Base-by-base conservation (phyloP, 2,329 filamentous ascomycete genomes). In the Cryphonectria naterciae region DNA sequence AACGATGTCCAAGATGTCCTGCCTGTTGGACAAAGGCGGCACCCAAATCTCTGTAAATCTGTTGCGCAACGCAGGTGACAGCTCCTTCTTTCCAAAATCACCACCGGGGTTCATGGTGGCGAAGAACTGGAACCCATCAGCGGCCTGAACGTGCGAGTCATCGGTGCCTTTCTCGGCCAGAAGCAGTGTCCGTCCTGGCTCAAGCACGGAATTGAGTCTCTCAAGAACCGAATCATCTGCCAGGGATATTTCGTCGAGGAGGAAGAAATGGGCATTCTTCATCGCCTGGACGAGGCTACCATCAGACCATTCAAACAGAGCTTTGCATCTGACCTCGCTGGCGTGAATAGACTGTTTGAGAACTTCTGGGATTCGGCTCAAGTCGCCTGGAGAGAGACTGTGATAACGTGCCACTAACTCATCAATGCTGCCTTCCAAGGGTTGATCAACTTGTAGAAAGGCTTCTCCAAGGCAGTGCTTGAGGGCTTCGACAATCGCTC, bases 31-130 rank as follows among this genome's bases (percentile, higher is more conserved):
- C 71, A 98, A 83, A 1, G 95, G 88, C 1, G 96, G 94, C 0
- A 98, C 96, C 96, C 96, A 99, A 11, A 99, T 98, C 81, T 99
- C 96, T 0, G 96, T 99, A 79, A 99, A 97, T 72, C 96, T 93
- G 79, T 99, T 99, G 62, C 96, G 89, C 72, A 99, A 84, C 19
- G 96, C 97, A 3, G 96, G 96, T 0, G 96, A 99, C 17, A 99
- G 87, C 80, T 99, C 96, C 75, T 95, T 94, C 83, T 99, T 99
- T 74, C 96, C 96, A 79, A 98, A 99, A 78, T 99, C 96, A 62
- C 97, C 96, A 66, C 97, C 97, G 11, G 96, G 96, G 75, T 99
- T 99, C 96, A 99, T 99, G 0, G 96, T 99, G 4, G 96, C 95
- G 72, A 99, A 89, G 81, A 99, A 98, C 77, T 99, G 95, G 80